phyloP scores from a whole-genome alignment of 441 rosid genomes.

The Pelargonium myrrhifolium region DNA sequence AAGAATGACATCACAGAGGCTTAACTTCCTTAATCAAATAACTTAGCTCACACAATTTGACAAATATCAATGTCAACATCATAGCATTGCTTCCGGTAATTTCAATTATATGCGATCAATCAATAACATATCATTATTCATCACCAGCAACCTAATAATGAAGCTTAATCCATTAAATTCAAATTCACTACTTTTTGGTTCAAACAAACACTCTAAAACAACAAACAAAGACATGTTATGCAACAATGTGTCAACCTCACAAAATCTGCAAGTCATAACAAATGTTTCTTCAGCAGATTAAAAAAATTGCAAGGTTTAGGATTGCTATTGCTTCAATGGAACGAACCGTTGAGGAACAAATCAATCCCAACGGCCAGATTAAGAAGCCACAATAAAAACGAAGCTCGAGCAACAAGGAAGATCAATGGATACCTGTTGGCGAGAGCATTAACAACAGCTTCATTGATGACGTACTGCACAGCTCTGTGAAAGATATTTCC shows the following conservation, averaged over 20 bases:
- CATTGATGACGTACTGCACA: not conserved
- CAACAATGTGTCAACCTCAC: not conserved
- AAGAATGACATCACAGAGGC: too few relatives aligned
- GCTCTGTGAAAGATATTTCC: not conserved
- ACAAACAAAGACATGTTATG: not conserved
- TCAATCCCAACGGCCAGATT: not conserved
- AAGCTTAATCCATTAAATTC: not conserved
- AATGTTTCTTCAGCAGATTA: not conserved
- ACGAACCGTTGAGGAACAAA: too few relatives aligned
- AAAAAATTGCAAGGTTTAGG: not conserved
- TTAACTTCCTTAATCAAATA: too few relatives aligned
- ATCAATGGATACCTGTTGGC: not conserved
- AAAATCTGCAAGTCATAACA: not conserved
- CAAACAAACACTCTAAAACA: not conserved
- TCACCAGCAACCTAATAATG: not conserved
- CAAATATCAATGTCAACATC: not conserved
- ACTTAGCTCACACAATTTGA: too few relatives aligned
- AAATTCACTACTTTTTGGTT: not conserved
- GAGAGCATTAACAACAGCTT: not conserved
- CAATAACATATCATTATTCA: not conserved
- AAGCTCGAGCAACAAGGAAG: not conserved
- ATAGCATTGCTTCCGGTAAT: not conserved
- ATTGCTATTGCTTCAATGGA: too few relatives aligned
- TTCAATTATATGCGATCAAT: not conserved
- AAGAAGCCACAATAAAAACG: not conserved